Conservation (phyloP, 306 rosid genomes). For the Castanopsis chinensis region DNA sequence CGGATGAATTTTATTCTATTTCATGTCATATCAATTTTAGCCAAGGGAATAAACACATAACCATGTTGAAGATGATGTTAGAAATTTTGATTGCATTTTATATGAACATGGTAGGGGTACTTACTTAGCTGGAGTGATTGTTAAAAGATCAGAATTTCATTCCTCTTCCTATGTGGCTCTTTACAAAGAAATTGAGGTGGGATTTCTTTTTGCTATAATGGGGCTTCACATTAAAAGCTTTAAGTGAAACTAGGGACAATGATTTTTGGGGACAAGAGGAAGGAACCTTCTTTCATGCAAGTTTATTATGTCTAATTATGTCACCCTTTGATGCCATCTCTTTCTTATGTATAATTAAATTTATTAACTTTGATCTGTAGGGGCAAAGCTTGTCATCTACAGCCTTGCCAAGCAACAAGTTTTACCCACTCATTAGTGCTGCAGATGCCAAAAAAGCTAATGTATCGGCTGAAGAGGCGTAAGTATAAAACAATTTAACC, state of each 20-base stretch:
- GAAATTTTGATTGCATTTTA: neutral
- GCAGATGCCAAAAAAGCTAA: conserved; percentile 54
- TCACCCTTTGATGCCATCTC: neutral
- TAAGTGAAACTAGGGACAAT: neutral
- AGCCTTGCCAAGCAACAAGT: conserved; percentile 35
- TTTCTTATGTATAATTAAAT: neutral
- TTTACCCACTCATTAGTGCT: conserved; percentile 55
- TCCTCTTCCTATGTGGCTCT: neutral
- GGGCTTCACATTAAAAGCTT: neutral
- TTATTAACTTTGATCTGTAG: conserved; percentile 33
- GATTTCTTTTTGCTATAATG: neutral
- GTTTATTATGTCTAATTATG: neutral
- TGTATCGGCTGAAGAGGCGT: conserved; percentile 66
- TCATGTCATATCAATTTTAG: no score
- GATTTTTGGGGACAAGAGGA: neutral
- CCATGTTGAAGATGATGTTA: neutral
- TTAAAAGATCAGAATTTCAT: neutral
- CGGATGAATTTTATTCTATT: no score
- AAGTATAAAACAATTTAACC: conserved; percentile 30
- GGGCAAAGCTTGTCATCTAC: conserved; percentile 74
- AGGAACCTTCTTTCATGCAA: neutral
- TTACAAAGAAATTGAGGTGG: neutral
- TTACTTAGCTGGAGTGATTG: neutral
- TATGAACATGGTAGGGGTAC: neutral
- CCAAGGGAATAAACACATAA: no score